A percentile compares a stretch with the other conserved stretches of the same genome.
phyloP scores from a whole-genome alignment of 2,329 filamentous ascomycete genomes.

The Zalaria obscura region DNA sequence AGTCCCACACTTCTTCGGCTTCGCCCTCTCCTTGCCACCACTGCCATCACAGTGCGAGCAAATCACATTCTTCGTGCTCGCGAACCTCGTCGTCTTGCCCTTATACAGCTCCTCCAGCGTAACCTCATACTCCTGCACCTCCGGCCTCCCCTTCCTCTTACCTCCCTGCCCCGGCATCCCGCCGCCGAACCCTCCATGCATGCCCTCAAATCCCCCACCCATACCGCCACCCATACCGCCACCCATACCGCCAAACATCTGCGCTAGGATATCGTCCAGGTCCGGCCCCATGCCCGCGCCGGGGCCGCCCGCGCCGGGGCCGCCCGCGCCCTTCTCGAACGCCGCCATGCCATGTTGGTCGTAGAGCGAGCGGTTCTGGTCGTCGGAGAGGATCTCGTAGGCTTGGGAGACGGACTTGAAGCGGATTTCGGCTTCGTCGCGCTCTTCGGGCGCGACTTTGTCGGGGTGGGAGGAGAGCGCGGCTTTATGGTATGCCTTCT shows the following conservation, averaged over 20 bases:
- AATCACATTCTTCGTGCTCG: constrained; percentile 84
- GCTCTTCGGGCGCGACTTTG: constrained; percentile 78
- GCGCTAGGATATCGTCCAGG: constrained; percentile 79
- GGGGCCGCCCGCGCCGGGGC: too few species aligned
- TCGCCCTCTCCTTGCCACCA: constrained; percentile 85
- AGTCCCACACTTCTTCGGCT: constrained; percentile 65
- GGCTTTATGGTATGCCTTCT: constrained; percentile 93
- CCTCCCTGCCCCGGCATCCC: constrained; percentile 18
- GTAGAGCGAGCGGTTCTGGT: constrained; percentile 83
- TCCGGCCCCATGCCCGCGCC: constrained; percentile 58
- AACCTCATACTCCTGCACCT: constrained; percentile 84
- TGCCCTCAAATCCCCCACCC: constrained; percentile 43
- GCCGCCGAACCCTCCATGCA: constrained; percentile 23
- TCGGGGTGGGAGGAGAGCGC: constrained; percentile 85
- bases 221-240: constrained; percentile 24
- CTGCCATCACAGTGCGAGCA: constrained; percentile 78
- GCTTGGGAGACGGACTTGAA: constrained; percentile 91
- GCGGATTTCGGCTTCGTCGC: constrained; percentile 71
- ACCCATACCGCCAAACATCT: constrained; percentile 73
- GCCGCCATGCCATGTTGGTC: constrained; percentile 92
- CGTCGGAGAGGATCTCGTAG: constrained; percentile 95
- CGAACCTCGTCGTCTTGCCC: constrained; percentile 94
- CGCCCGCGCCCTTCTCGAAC: constrained; percentile 59
- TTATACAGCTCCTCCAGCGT: constrained; percentile 93
- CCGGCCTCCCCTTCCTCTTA: constrained; percentile 61